Evolutionary conservation across 768 basidiomycete genomes (phyloP), one percentile per base, ranked within the genome.

Genomic region (Leccinum subgranulosum): DNA sequence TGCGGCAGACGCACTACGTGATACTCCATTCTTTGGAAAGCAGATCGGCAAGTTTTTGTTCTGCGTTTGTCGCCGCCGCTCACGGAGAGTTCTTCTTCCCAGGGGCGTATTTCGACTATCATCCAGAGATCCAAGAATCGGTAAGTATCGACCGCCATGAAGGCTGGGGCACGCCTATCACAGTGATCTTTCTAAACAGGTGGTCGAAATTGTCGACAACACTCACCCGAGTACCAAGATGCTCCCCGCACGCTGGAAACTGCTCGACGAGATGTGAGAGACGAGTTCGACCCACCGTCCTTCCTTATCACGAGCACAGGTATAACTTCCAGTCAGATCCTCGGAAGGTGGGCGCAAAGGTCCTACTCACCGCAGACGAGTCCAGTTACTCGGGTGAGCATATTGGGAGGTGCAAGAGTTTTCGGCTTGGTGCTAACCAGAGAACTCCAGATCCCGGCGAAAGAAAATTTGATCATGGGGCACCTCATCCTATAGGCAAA

Each of bases 271-370:
- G 68, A 84, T 84, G 84, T 87, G 72, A 69, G 77, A 55, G 14
- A 17, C 21, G 29, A 19, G 12, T 10, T 10, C n/a, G 5, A 28
- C 6, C 12, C 2, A 55, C 12, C 60, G 61, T 6, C 67, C 27
- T 68, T 14, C 15, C 46, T 59, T 9, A 51, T 43, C 52, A 4
- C 12, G 69, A 41, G 48, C 48, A 36, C 55, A 86, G 84, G 74
- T 90, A 90, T 66, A 84, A 87, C 62, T 90, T 88, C 68, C 77
- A 85, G 56, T 84, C 83, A 5, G 86, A 92, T 67, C 90, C 90
- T 29, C 77, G 88, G 52, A 66, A 66, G 0, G 62, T 86, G 3
- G 88, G 87, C 10, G 87, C 87, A 1, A 72, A 74, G 10, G 79
- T 92, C 3, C 60, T 91, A 5, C 75, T 92, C 9, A 75, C 80